Conservation (phyloP, 768 basidiomycete genomes). For the Suillus subluteus region DNA sequence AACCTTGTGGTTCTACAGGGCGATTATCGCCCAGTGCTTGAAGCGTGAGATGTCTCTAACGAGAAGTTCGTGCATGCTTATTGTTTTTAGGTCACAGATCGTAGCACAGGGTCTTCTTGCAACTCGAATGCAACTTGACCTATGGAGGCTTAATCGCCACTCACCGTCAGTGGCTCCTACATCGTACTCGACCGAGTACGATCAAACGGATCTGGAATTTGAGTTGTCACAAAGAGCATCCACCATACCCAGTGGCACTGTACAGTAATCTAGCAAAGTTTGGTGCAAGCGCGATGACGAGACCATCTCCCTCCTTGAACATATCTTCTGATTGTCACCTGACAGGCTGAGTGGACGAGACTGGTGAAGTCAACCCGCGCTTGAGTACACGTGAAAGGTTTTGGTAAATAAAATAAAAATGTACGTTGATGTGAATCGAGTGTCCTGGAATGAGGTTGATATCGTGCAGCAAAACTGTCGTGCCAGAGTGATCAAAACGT, state of each 20-base stretch:
- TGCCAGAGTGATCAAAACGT: no score
- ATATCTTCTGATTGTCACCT: background rate
- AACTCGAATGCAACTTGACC: conserved; percentile 4
- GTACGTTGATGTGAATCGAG: no score
- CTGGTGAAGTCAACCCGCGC: background rate
- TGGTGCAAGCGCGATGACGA: background rate
- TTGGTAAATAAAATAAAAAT: no score
- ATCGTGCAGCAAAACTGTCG: no score
- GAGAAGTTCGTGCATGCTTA: background rate
- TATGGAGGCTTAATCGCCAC: background rate
- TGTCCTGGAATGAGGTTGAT: no score
- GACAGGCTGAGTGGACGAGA: background rate
- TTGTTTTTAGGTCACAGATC: background rate
- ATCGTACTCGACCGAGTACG: background rate
- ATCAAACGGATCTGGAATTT: background rate
- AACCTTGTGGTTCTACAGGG: background rate
- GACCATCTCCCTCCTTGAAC: background rate
- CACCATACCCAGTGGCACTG: background rate
- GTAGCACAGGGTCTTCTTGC: background rate
- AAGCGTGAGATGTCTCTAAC: background rate
- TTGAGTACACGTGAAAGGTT: background rate
- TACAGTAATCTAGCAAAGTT: background rate
- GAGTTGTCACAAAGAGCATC: conserved; percentile 5
- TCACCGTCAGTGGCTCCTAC: background rate
- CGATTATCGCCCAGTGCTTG: background rate